phyloP scores from a whole-genome alignment of 768 basidiomycete species.

The Suillus sp. region DNA sequence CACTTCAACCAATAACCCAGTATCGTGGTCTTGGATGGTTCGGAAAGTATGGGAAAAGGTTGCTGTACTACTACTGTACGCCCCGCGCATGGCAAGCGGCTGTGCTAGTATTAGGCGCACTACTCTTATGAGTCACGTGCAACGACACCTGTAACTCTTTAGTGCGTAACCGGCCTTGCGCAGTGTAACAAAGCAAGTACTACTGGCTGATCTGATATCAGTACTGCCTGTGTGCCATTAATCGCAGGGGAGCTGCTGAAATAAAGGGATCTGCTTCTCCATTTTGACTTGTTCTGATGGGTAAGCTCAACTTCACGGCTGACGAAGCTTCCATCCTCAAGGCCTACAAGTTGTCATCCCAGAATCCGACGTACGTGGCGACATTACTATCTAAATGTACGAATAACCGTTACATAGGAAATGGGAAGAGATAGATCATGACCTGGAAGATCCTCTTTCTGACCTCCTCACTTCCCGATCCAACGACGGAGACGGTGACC shows the following conservation, averaged over 20 bases:
- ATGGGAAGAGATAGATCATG: constrained; percentile 92
- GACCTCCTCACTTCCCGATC: constrained; percentile 62
- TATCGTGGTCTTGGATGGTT: not conserved
- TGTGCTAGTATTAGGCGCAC: no score
- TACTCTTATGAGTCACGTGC: not conserved
- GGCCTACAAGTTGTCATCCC: constrained; percentile 79
- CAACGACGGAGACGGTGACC: constrained; percentile 69
- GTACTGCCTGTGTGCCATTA: not conserved
- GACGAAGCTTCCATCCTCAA: constrained; percentile 87
- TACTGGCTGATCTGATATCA: not conserved
- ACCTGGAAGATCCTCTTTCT: constrained; percentile 74
- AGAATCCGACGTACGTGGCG: constrained; percentile 67
- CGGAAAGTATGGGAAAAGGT: not conserved
- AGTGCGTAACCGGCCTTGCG: not conserved
- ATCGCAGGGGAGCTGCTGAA: not conserved
- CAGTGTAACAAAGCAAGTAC: not conserved
- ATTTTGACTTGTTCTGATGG: constrained; percentile 40
- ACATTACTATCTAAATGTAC: not conserved
- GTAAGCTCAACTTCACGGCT: constrained; percentile 64
- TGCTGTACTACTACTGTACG: not conserved
- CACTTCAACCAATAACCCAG: not conserved
- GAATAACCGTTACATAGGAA: constrained; percentile 44
- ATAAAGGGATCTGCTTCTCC: not conserved
- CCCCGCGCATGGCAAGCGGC: no score
- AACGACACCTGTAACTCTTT: not conserved